These are phyloP conservation scores for Kodamaea hsintzibuensis DNA, from an alignment of 805 yeast species.

Conservation along the genomic window DNA sequence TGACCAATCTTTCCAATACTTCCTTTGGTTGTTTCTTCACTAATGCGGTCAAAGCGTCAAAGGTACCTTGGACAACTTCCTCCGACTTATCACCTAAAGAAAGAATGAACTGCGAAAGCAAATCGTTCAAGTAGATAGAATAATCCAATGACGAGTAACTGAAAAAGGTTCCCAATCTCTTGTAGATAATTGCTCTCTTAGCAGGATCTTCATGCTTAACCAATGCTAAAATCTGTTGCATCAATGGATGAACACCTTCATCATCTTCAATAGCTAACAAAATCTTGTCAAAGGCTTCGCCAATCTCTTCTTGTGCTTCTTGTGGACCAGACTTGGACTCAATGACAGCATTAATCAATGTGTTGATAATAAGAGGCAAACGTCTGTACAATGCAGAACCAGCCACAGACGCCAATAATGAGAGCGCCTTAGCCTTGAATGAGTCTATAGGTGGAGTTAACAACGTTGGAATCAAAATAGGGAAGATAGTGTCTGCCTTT, in stretches of 20 bases:
- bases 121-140: constrained; percentile 69
- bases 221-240: constrained; percentile 76
- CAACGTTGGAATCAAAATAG: constrained; percentile 84
- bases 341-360: constrained; percentile 64
- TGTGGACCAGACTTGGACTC: constrained; percentile 37
- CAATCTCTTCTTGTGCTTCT: constrained; percentile 42
- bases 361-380: constrained; percentile 69
- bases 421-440: constrained; percentile 84
- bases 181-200: constrained; percentile 63
- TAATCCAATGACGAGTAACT: constrained; percentile 65
- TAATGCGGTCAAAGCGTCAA: constrained; percentile 63
- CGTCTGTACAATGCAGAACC: constrained; percentile 78
- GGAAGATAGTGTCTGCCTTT: constrained; percentile 89
- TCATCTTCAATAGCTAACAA: constrained; percentile 70
- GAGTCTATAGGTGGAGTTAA: constrained; percentile 78
- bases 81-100: constrained; percentile 70
- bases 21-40: constrained; percentile 75
- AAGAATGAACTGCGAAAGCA: constrained; percentile 68
- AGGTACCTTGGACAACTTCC: constrained; percentile 63
- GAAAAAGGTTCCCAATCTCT: constrained; percentile 73
- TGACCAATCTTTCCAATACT: constrained; percentile 71
- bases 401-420: constrained; percentile 86
- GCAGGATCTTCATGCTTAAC: constrained; percentile 73
- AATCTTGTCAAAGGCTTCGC: constrained; percentile 64
- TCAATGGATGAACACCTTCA: constrained; percentile 79